Conservation (phyloP, 768 basidiomycete genomes). For the Suillus sp. region DNA sequence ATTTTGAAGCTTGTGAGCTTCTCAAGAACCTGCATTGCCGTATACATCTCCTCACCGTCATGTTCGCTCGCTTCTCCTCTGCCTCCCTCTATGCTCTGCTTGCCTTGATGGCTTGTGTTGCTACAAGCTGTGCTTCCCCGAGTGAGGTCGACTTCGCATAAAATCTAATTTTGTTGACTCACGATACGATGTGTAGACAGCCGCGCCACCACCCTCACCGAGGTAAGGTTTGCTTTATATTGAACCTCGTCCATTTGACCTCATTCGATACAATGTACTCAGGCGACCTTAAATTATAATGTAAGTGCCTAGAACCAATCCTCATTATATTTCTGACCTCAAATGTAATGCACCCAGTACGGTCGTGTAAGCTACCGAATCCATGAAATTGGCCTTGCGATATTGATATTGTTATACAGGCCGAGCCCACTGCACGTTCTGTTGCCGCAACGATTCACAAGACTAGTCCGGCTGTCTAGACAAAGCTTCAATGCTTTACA, state of each 20-base stretch:
- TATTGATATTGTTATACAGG: too few relatives aligned
- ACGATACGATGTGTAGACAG: neutral
- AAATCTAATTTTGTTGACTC: neutral
- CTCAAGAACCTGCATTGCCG: neutral
- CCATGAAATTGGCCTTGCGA: too few relatives aligned
- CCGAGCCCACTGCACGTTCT: too few relatives aligned
- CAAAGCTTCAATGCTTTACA: too few relatives aligned
- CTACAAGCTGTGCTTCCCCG: neutral
- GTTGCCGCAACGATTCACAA: too few relatives aligned
- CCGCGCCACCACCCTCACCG: too few relatives aligned
- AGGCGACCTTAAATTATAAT: neutral
- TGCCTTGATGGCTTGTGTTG: neutral
- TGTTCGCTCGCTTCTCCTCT: slow-evolving; percentile 10
- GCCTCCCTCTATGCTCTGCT: slow-evolving; percentile 6
- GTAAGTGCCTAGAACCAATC: too few relatives aligned
- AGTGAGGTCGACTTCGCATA: neutral
- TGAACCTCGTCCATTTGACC: neutral
- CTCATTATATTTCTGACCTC: too few relatives aligned
- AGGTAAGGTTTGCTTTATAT: neutral
- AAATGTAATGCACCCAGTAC: too few relatives aligned
- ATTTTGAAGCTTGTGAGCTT: neutral
- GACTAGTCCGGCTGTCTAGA: too few relatives aligned
- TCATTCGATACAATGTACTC: neutral
- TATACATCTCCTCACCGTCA: neutral
- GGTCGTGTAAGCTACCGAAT: too few relatives aligned